Base-by-base conservation (phyloP, 2,329 filamentous ascomycete species). In the Pestalotiopsis sp. region DNA sequence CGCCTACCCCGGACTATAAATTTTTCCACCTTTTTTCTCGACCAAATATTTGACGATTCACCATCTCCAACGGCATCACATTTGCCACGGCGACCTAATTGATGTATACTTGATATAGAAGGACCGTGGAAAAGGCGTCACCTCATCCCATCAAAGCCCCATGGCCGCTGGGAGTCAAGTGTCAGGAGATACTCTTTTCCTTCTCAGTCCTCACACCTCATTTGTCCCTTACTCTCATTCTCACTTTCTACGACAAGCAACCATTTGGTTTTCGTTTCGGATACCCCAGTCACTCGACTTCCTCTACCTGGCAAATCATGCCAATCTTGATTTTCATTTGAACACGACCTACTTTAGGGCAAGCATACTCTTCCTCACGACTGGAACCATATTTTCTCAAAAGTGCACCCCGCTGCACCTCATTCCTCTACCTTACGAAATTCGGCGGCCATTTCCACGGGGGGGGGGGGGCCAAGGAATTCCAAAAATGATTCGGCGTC, bases 1-100 rank as follows among this genome's bases (percentile, higher is more conserved):
- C 70, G 84, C 87, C 20, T 89, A 89, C 73, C 86, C 86, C n/a
- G 73, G 74, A 25, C 38, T 75, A 68, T 77, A 72, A 73, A 62
- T 49, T n/a, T 25, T 68, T 12, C 49, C 25, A 14, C 13, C 62
- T 57, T 66, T 23, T 62, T 39, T 23, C 9, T n/a, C 20, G 13
- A 41, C 23, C 12, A 27, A 27, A 6, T 45, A 17, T 66, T 58
- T 58, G 23, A 57, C 52, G 20, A 12, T 66, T 58, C 41, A 49
- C 64, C 31, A 58, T 41, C 64, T 17, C 52, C 27, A 39, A 25
- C 23, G 49, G 45, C 49, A 20, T 36, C 23, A 11, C 20, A 20
- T n/a, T 41, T 36, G 25, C 31, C 52, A 23, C 49, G 27, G 27
- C 64, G 61, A 64, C 64, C n/a, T 66, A 38, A 57, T 66, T 66